Evolutionary conservation across 2,329 filamentous ascomycete species (phyloP).

Genomic region (Dothistroma pini): DNA sequence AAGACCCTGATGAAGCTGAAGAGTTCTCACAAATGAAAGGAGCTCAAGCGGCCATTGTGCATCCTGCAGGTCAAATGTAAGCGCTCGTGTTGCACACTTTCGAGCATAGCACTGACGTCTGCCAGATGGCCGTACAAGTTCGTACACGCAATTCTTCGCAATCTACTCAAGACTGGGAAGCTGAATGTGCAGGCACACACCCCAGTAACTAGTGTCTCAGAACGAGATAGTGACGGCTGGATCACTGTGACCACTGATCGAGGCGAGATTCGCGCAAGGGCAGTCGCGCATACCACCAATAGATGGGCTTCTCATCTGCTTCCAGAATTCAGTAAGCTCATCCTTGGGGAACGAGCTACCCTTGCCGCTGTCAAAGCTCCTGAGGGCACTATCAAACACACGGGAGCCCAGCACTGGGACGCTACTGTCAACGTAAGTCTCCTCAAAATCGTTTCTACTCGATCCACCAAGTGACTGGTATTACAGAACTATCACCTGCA

Average conservation of each 20-base stretch:
- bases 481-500: constrained; percentile 34
- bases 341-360: constrained; percentile 19
- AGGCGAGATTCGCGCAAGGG: constrained; percentile 16
- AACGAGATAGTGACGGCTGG: constrained; percentile 25
- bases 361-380: constrained; percentile 34
- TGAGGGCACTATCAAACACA: constrained; percentile 31
- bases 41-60: constrained; percentile 28
- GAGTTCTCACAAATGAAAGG: constrained; percentile 35
- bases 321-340: constrained; percentile 22
- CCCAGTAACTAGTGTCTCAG: constrained; percentile 24
- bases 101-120: constrained; percentile 5
- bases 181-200: constrained; percentile 32
- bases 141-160: constrained; percentile 25
- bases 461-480: background rate
- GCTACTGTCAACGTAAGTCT: constrained; percentile 25
- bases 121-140: constrained; percentile 28
- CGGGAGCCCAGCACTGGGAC: constrained; percentile 35
- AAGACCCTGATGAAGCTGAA: constrained; percentile 28
- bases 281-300: constrained; percentile 25
- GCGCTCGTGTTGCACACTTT: background rate
- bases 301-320: constrained; percentile 26
- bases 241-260: constrained; percentile 24
- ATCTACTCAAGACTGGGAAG: constrained; percentile 16
- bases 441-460: background rate
- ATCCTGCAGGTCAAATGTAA: constrained; percentile 30